Evolutionary conservation across 495 filamentous ascomycete genomes (phyloP), one percentile per base, ranked within the genome.

Genomic region (Chaetomium fimeti): DNA sequence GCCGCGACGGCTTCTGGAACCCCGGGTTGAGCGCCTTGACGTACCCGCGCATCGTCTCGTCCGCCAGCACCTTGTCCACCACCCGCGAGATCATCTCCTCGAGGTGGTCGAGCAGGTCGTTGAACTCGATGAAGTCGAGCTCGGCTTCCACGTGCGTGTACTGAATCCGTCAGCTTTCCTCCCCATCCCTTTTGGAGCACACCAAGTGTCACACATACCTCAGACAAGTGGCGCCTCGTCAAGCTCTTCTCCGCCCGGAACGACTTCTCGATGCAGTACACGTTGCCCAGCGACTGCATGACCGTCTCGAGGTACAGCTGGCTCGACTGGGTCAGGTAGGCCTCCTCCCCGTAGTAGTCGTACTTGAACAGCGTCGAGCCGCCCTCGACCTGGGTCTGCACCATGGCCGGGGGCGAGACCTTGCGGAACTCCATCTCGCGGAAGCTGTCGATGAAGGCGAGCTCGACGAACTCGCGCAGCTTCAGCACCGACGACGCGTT

Each of bases 331-430:
- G 94, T 99, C 61, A 99, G 84, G 75, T 91, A 99, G 64, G 95
- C 91, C 72, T 88, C 87, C 76, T 97, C 89, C 68, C 88, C 90
- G 78, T 98, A 99, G 83, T 98, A 99, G 74, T 91, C 85, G 69
- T 96, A 90, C 47, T 88, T 88, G 81, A 99, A 99, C 42, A 99
- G 87, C 3, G 94, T 98, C 67, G 89, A 87, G 54, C 94, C 94
- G 66, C 94, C 94, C 80, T 99, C 94, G 63, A 97, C 94, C 77
- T 97, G 93, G 8, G 94, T 98, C 77, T 99, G 94, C n/a, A 98
- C 95, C 79, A 99, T 91, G 49, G 91, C 92, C 11, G 94, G 94
- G 3, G 94, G 94, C 48, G 89, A 89, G 53, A 99, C 93, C 77
- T 98, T 93, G 55, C 83, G 81, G 73, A 95, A 83, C 56, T 86